Percentiles rank a stretch among this genome's conserved stretches.
Conservation (phyloP, 176 grass and related monocot genomes). For the Alopecurus myosuroides region DNA sequence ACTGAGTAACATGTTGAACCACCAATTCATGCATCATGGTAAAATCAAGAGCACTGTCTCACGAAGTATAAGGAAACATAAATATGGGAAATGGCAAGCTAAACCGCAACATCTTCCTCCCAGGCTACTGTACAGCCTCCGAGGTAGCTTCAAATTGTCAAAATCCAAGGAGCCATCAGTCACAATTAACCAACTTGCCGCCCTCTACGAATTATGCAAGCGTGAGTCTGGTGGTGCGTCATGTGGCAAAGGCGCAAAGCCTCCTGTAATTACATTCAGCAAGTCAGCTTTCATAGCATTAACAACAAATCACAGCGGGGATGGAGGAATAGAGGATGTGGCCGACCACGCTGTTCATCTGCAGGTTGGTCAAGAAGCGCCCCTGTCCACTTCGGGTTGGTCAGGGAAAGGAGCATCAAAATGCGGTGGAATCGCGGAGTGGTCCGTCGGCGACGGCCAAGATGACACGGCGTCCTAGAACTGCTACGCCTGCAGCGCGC, state of each 20-base stretch:
- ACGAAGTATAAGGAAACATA: conserved; percentile 91
- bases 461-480: too few relatives aligned
- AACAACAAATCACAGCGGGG: not conserved
- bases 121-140: conserved; percentile 79
- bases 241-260: conserved; percentile 94
- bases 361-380: conserved; percentile 73
- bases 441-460: too few relatives aligned
- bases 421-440: too few relatives aligned
- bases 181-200: not conserved
- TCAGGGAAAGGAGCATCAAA: too few relatives aligned
- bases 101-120: conserved; percentile 60
- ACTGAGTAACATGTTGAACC: conserved; percentile 10
- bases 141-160: conserved; percentile 49
- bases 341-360: conserved; percentile 83
- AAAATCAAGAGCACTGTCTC: conserved; percentile 4
- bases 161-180: conserved; percentile 20
- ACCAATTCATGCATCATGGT: not conserved
- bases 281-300: conserved; percentile 12
- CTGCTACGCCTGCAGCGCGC: too few relatives aligned
- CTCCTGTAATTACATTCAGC: conserved; percentile 52
- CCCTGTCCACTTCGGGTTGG: conserved; percentile 96
- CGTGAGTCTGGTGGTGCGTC: conserved; percentile 87
- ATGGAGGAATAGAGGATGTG: conserved; percentile 97
- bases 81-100: conserved; percentile 84
- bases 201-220: not conserved